Conservation (phyloP, 2,329 filamentous ascomycete species). For the Pseudocercospora eumusae region DNA sequence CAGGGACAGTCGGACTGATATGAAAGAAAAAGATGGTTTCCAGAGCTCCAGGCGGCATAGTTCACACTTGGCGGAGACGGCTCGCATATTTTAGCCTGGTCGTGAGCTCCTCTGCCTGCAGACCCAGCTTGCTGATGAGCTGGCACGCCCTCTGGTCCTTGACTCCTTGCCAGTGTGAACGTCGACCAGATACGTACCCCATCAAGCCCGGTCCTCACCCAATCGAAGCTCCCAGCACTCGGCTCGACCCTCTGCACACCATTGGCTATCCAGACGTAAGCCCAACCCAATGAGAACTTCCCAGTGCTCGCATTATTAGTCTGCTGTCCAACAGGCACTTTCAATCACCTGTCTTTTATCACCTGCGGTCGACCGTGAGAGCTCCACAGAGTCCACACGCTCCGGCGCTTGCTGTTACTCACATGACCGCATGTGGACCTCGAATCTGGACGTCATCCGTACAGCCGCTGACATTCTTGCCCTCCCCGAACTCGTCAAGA, state of each 20-base stretch:
- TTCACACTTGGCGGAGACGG: conserved; percentile 4
- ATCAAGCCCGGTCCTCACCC: conserved; percentile 10
- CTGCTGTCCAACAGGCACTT: conserved; percentile 20
- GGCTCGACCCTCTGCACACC: conserved; percentile 9
- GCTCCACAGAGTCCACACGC: conserved; percentile 22
- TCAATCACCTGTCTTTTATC: conserved; percentile 25
- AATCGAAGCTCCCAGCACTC: conserved; percentile 12
- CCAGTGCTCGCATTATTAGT: conserved; percentile 20
- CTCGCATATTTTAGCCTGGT: conserved; percentile 1
- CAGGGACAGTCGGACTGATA: no score
- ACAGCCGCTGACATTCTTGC: conserved; percentile 16
- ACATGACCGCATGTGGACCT: conserved; percentile 23
- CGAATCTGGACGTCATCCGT: conserved; percentile 24
- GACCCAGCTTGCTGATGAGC: conserved; percentile 9
- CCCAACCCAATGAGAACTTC: conserved; percentile 20
- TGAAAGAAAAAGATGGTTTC: conserved; percentile 4
- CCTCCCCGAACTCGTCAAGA: conserved; percentile 11
- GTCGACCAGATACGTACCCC: not conserved
- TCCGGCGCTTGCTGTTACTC: conserved; percentile 22
- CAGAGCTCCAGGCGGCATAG: conserved; percentile 7
- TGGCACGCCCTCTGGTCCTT: conserved; percentile 16
- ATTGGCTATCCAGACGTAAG: conserved; percentile 19
- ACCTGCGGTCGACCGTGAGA: conserved; percentile 25
- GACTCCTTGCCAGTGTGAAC: not conserved
- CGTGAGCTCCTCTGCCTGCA: not conserved